Evolutionary conservation across 352 stramenopile genomes (phyloP).

Genomic region (Pythium brachiatum): DNA sequence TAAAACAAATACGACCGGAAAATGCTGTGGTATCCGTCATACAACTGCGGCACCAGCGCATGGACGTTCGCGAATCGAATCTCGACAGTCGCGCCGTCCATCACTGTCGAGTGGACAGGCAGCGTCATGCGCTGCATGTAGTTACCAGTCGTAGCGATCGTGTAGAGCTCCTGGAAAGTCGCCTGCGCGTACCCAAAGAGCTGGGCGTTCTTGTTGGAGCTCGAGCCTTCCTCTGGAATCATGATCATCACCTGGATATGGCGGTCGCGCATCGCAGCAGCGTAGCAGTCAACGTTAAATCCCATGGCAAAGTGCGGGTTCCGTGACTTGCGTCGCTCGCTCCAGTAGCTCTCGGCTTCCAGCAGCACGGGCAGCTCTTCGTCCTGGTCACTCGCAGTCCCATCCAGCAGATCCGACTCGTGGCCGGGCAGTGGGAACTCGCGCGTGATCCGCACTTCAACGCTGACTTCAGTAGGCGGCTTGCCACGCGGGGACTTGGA

Average conservation of each 20-base stretch:
- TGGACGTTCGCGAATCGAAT: slow-evolving; percentile 56
- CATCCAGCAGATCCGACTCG: slow-evolving; percentile 5
- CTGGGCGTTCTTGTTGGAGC: slow-evolving; percentile 60
- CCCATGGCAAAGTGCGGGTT: slow-evolving; percentile 69
- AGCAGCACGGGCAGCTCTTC: slow-evolving; percentile 20
- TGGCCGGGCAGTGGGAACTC: slow-evolving; percentile 40
- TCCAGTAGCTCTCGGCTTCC: slow-evolving; percentile 65
- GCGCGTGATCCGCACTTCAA: slow-evolving; percentile 58
- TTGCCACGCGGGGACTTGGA: slow-evolving; percentile 49
- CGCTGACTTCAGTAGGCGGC: slow-evolving; percentile 56
- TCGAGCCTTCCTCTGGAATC: slow-evolving; percentile 69
- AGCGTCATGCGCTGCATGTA: slow-evolving; percentile 64
- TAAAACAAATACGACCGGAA: slow-evolving; percentile 71
- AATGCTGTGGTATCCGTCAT: slow-evolving; percentile 42
- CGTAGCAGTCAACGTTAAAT: slow-evolving; percentile 55
- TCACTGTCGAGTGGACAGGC: slow-evolving; percentile 58
- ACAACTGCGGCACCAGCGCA: slow-evolving; percentile 48
- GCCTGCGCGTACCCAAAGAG: slow-evolving; percentile 70
- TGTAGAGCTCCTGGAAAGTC: slow-evolving; percentile 79
- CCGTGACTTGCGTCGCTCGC: slow-evolving; percentile 57
- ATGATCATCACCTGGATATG: slow-evolving; percentile 78
- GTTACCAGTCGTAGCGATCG: slow-evolving; percentile 55
- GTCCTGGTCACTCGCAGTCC: neutral
- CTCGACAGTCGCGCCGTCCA: slow-evolving; percentile 59
- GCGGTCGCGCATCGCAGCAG: slow-evolving; percentile 45